These are phyloP conservation scores for Komagataella ulmi DNA, from an alignment of 805 yeast species.

Conservation along the genomic window DNA sequence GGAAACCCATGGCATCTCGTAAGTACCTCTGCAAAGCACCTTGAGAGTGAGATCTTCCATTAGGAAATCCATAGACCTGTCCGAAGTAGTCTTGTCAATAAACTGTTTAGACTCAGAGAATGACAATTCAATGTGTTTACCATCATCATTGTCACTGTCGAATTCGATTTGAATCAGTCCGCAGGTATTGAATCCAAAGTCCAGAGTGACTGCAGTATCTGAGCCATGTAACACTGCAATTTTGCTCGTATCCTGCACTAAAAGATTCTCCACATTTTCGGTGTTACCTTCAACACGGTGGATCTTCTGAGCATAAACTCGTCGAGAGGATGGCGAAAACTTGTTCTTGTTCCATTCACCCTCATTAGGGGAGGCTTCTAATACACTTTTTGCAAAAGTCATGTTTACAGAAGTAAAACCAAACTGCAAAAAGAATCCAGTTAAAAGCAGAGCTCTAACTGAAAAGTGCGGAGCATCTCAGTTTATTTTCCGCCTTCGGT, in stretches of 20 bases:
- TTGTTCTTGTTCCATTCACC: constrained; percentile 6
- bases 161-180: constrained; percentile 4
- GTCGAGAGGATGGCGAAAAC: constrained; percentile 3
- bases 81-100: constrained; percentile 3
- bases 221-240: constrained; percentile 3
- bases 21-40: constrained; percentile 2
- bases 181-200: constrained; percentile 5
- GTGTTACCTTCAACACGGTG: constrained; percentile 1
- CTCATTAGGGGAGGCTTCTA: constrained; percentile 3
- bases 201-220: constrained; percentile 4
- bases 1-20: constrained; percentile 2
- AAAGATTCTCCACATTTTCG: constrained; percentile 1
- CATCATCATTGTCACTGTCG: constrained; percentile 2
- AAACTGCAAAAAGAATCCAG: neutral
- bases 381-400: constrained; percentile 3
- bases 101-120: constrained; percentile 4
- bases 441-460: neutral
- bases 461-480: neutral
- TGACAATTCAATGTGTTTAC: constrained; percentile 2
- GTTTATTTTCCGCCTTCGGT: neutral
- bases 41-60: constrained; percentile 4
- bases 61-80: constrained; percentile 5
- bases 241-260: neutral
- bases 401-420: neutral
- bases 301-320: constrained; percentile 2